These are phyloP conservation scores for Sedum album DNA, from an alignment of 164 flowering plant species.

Conservation along the genomic window DNA sequence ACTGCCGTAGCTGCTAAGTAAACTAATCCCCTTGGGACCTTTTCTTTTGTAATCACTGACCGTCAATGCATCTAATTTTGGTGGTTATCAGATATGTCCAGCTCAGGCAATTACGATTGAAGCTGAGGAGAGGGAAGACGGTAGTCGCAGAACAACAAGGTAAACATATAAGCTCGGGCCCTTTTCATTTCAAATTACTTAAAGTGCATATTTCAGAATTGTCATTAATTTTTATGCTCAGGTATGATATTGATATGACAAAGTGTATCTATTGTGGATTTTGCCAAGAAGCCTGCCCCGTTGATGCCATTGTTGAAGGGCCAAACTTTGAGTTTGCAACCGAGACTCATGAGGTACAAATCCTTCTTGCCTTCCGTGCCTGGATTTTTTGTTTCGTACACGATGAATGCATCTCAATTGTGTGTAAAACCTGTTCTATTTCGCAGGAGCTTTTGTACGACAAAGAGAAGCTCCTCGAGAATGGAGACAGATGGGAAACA, in stretches of 20 bases:
- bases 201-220: too few species aligned
- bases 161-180: conserved; percentile 8
- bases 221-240: conserved; percentile 14
- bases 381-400: too few species aligned
- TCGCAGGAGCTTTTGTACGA: conserved; percentile 87
- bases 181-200: neutral
- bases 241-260: conserved; percentile 99
- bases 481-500: conserved; percentile 98
- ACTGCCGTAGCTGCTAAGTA: neutral
- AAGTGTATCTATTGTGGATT: conserved; percentile 98
- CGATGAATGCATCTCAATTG: neutral
- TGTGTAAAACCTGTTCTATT: neutral
- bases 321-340: conserved; percentile 97
- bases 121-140: conserved; percentile 99
- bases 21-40: too few species aligned
- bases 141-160: conserved; percentile 97
- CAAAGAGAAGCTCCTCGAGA: conserved; percentile 96
- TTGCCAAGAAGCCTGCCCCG: conserved; percentile 99
- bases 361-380: neutral
- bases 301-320: conserved; percentile 98
- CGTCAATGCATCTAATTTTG: neutral
- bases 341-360: conserved; percentile 88
- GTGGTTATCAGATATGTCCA: conserved; percentile 63
- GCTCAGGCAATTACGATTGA: conserved; percentile 99
- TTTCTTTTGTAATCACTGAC: too few species aligned